Percentiles rank a stretch among this genome's conserved stretches.
Conservation (phyloP, 2,329 filamentous ascomycete genomes). For the Ilyonectria robusta region DNA sequence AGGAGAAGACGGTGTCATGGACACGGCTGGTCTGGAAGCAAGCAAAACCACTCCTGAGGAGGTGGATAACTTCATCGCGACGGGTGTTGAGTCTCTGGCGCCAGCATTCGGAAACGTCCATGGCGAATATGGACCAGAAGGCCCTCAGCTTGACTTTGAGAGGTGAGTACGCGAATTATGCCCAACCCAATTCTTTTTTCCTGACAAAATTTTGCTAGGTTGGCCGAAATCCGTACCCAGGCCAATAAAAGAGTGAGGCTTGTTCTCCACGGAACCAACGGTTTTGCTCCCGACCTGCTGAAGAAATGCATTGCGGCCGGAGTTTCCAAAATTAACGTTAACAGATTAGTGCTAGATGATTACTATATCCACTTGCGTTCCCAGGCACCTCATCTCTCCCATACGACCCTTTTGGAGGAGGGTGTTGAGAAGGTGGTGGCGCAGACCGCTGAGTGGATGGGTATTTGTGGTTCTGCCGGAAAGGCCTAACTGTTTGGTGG, state of each 20-base stretch:
- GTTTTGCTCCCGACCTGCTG: conserved; percentile 65
- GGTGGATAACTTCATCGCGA: conserved; percentile 77
- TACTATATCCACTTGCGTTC: conserved; percentile 10
- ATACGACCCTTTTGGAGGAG: neutral
- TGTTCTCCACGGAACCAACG: conserved; percentile 71
- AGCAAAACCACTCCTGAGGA: conserved; percentile 74
- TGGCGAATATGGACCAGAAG: conserved; percentile 77
- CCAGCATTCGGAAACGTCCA: conserved; percentile 85
- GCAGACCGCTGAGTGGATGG: neutral
- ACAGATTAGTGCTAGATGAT: conserved; percentile 63
- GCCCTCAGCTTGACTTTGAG: conserved; percentile 71
- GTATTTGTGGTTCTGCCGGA: neutral
- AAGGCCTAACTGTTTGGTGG: too few species aligned
- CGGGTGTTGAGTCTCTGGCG: conserved; percentile 81
- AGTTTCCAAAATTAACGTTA: conserved; percentile 70
- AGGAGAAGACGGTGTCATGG: conserved; percentile 78
- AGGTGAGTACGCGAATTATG: conserved; percentile 35
- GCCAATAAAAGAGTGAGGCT: conserved; percentile 52
- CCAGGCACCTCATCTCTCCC: neutral
- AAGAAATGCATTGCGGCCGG: conserved; percentile 64
- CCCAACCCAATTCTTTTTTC: too few species aligned
- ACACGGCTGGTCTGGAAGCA: conserved; percentile 64
- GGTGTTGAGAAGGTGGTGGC: neutral
- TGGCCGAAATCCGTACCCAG: neutral
- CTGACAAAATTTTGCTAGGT: neutral